A percentile compares a stretch with the other conserved stretches of the same genome.
Evolutionary conservation across 495 filamentous ascomycete species (phyloP).

Genomic region (Xylaria bambusicola): DNA sequence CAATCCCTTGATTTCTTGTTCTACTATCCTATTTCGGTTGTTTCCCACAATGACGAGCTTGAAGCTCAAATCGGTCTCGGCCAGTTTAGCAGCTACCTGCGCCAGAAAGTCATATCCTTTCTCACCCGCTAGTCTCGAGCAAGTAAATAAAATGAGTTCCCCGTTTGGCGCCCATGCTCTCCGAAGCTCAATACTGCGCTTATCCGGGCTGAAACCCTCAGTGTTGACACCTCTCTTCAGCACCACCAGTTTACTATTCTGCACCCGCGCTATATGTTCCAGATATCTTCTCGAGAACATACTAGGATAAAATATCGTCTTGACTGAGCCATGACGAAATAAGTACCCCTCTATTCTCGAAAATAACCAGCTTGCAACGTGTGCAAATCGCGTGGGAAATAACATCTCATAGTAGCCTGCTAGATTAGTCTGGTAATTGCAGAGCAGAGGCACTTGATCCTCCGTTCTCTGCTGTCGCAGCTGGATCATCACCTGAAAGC

Average conservation of each 20-base stretch:
- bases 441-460: constrained; percentile 52
- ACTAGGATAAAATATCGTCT: constrained; percentile 64
- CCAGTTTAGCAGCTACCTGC: constrained; percentile 48
- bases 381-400: constrained; percentile 57
- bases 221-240: constrained; percentile 65
- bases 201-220: constrained; percentile 52
- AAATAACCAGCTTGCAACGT: constrained; percentile 57
- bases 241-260: constrained; percentile 50
- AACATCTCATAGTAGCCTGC: constrained; percentile 63
- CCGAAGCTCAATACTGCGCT: constrained; percentile 48
- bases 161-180: constrained; percentile 54
- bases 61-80: constrained; percentile 55
- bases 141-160: constrained; percentile 61
- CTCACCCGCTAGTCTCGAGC: constrained; percentile 62
- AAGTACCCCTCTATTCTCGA: constrained; percentile 59
- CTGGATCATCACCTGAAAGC: constrained; percentile 62
- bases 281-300: constrained; percentile 58
- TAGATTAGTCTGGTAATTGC: constrained; percentile 68
- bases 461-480: constrained; percentile 56
- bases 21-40: constrained; percentile 60
- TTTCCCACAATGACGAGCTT: constrained; percentile 64
- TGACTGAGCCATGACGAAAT: constrained; percentile 57
- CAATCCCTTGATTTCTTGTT: constrained; percentile 52
- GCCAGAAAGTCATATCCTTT: constrained; percentile 67
- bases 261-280: constrained; percentile 47